These are phyloP conservation scores for Trichoderma erinaceum DNA, from an alignment of 495 filamentous ascomycete genomes.

Conservation along the genomic window DNA sequence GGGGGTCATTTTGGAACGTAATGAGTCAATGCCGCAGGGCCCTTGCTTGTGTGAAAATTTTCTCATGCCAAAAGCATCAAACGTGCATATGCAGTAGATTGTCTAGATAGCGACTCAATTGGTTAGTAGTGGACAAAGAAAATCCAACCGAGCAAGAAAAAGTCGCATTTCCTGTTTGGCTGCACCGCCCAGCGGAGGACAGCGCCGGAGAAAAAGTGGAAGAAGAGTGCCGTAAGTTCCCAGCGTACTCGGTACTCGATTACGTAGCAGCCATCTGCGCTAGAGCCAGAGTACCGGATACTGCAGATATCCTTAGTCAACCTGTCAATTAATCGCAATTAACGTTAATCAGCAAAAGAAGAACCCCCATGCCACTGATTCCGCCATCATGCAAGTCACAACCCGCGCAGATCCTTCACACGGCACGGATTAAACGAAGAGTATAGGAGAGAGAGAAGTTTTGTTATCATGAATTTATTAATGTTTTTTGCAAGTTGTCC, in stretches of 20 bases:
- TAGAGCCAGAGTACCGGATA: background rate
- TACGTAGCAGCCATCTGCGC: background rate
- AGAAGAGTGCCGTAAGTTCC: background rate
- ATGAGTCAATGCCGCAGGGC: background rate
- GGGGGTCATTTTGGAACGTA: background rate
- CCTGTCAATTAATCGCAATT: background rate
- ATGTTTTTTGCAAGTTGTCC: conserved; percentile 4
- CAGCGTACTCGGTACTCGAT: conserved; percentile 3
- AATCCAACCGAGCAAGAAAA: background rate
- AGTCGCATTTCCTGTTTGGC: background rate
- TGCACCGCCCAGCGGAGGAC: background rate
- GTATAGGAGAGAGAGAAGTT: background rate
- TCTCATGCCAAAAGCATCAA: background rate
- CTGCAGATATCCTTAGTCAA: conserved; percentile 6
- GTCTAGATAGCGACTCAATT: background rate
- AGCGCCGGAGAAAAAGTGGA: no score
- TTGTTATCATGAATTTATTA: background rate
- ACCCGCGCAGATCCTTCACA: background rate
- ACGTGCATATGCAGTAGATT: background rate
- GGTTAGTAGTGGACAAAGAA: background rate
- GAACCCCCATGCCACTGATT: background rate
- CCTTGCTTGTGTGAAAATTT: background rate
- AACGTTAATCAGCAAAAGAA: background rate
- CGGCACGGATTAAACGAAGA: background rate
- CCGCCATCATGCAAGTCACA: background rate